Base-by-base conservation (phyloP, 2,329 filamentous ascomycete genomes). In the Clarireedia homoeocarpa region DNA sequence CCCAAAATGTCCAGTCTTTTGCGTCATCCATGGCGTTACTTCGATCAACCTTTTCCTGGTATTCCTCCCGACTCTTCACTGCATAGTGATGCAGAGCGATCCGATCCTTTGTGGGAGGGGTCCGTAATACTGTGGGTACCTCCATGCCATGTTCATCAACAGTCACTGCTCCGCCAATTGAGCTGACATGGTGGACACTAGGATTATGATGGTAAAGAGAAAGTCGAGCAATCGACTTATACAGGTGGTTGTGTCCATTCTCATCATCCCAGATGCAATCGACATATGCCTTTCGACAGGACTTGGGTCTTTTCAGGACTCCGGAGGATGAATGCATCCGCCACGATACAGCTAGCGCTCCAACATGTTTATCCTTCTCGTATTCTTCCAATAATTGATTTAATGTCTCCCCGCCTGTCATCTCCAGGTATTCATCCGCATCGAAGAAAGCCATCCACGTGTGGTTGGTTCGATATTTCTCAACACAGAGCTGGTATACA, bases 401-500 rank as follows among this genome's bases (percentile, higher is more conserved):
- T 1, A 70, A 48, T 0, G 63, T 67, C 40, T 69, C 62, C 7
- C 57, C 55, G 6, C 58, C 57, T 7, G 60, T 48, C 56, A 61
- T 58, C 30, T 69, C 69, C 24, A 71, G 58, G 53, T 70, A 71
- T 57, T 71, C 67, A 23, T 69, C 66, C 3, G 57, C 62, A 23
- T 67, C 65, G 6, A 69, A 30, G 51, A 69, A 71, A 2, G 63
- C 68, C 56, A 71, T 67, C 69, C 69, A 71, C 17, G 63, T 70
- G 58, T 70, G 67, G 17, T 59, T 59, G 24, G 45, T 51, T 24
- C 67, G 63, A 36, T 62, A 67, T 2, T 57, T 58, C 5, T 56
- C 23, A 17, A 61, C 47, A 23, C 67, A 69, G 5, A 61, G 17
- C 6, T 55, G 51, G 47, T 67, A 67, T 3, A 63, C 57, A 2